Evolutionary conservation across 371 early-diverging fungal genomes (phyloP), one percentile per base, ranked within the genome.

Genomic region (Actinomortierella ambigua): DNA sequence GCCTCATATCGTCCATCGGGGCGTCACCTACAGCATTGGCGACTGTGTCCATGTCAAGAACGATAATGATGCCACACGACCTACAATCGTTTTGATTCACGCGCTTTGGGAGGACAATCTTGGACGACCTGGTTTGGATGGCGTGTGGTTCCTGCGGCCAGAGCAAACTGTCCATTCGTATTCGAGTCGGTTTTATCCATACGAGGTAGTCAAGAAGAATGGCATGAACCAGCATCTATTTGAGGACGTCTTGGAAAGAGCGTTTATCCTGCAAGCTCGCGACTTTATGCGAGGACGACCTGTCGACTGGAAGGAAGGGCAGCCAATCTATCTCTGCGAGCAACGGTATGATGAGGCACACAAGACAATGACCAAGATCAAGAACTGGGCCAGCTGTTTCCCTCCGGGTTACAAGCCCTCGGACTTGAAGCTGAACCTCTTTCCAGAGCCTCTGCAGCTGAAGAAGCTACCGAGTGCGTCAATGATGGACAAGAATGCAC

Each of bases 131-230:
- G 67, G 73, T 23, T 17, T 73, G 27, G 73, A 73, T 54, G 63
- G 63, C 15, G 53, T 50, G 7, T 73, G 73, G 73, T 73, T 73
- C 43, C 57, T 73, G 51, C 56, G 73, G 9, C 73, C 73, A 18
- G 73, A 73, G n/a, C 73, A 73, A 14, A 67, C 63, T 27, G 53
- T 73, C 0, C 63, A 67, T 29, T 62, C 73, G n/a, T 73, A 73
- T 24, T 46, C 73, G 4, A 73, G 63, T 28, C 73, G 73, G 1
- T 73, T 73, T 52, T 73, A 73, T 27, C 57, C 73, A 0, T 59
- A 56, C 0, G 73, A 73, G 43, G 73, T 73, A 5, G 55, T 73
- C 57, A 73, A 73, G 29, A 60, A 63, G 22, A 58, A 66, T 50
- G 73, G 63, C 27, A 34, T 52, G 7, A 59, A 67, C 22, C 67